A percentile compares a stretch with the other conserved stretches of the same genome.
Evolutionary conservation across 2,329 filamentous ascomycete genomes (phyloP).

Genomic region (Fusarium poae): DNA sequence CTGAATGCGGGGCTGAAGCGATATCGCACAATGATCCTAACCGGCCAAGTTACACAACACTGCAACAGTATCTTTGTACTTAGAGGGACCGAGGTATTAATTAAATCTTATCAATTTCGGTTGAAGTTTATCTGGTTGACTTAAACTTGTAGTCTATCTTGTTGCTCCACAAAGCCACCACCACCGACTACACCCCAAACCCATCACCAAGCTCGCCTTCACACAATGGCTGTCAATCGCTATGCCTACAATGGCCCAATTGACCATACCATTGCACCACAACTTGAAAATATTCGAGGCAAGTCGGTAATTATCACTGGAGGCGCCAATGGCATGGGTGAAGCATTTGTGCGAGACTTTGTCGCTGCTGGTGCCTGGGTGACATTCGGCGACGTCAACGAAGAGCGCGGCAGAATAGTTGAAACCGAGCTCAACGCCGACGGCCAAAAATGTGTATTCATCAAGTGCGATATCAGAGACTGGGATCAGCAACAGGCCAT

Average conservation of each 20-base stretch:
- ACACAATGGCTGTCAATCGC: constrained; percentile 29
- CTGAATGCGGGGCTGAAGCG: neutral
- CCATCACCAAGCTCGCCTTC: neutral
- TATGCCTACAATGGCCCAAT: constrained; percentile 41
- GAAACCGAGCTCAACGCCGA: constrained; percentile 52
- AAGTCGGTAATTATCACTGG: constrained; percentile 64
- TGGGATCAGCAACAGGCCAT: constrained; percentile 59
- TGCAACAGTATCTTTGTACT: neutral
- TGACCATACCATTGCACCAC: constrained; percentile 26
- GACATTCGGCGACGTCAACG: constrained; percentile 57
- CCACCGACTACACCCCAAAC: neutral
- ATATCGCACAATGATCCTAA: neutral
- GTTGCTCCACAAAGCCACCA: neutral
- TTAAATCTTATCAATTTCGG: neutral
- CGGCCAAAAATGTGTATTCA: constrained; percentile 48
- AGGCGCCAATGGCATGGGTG: constrained; percentile 60
- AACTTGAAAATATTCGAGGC: constrained; percentile 49
- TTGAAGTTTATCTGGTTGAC: neutral
- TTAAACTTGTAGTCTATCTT: neutral
- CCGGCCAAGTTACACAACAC: neutral
- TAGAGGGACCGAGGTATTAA: neutral
- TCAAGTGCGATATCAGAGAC: constrained; percentile 58
- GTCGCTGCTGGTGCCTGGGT: constrained; percentile 56
- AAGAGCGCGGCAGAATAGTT: constrained; percentile 49
- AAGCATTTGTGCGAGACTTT: constrained; percentile 54